Evolutionary conservation across 495 filamentous ascomycete genomes (phyloP).

Genomic region (Podospora didyma): DNA sequence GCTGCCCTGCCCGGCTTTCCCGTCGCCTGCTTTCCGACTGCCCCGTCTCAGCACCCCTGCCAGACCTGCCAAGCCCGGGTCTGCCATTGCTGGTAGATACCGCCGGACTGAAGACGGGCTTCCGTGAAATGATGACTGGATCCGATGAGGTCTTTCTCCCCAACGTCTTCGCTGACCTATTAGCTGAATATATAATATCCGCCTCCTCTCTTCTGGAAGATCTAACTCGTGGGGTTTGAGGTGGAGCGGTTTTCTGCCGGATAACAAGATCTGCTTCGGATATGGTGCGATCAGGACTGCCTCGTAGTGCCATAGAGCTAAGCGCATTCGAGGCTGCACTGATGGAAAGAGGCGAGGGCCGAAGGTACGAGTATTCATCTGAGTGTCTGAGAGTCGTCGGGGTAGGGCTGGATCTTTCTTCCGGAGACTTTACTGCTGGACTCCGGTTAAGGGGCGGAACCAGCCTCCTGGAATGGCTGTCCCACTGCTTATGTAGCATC

Average conservation of each 20-base stretch:
- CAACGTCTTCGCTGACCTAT: neutral
- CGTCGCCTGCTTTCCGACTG: slow-evolving; percentile 3
- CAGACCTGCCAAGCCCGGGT: slow-evolving; percentile 4
- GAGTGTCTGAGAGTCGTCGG: slow-evolving; percentile 16
- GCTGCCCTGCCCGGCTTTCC: neutral
- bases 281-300: slow-evolving; percentile 10
- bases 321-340: slow-evolving; percentile 47
- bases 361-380: slow-evolving; percentile 17
- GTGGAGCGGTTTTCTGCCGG: slow-evolving; percentile 12
- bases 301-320: slow-evolving; percentile 28
- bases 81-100: slow-evolving; percentile 6
- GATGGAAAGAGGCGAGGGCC: slow-evolving; percentile 36
- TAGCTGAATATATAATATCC: slow-evolving; percentile 1
- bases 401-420: slow-evolving; percentile 21
- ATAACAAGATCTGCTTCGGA: slow-evolving; percentile 11
- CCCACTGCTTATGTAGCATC: slow-evolving; percentile 32
- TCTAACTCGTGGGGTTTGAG: slow-evolving; percentile 13
- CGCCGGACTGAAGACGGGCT: slow-evolving; percentile 6
- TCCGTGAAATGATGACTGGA: slow-evolving; percentile 12
- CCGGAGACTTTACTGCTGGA: slow-evolving; percentile 12
- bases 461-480: slow-evolving; percentile 42
- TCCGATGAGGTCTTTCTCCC: slow-evolving; percentile 17
- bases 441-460: slow-evolving; percentile 25
- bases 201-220: slow-evolving; percentile 10
- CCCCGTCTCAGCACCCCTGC: slow-evolving; percentile 7